These are phyloP conservation scores for Tuber umbilicatum DNA, from an alignment of 495 filamentous ascomycete genomes.

Conservation along the genomic window DNA sequence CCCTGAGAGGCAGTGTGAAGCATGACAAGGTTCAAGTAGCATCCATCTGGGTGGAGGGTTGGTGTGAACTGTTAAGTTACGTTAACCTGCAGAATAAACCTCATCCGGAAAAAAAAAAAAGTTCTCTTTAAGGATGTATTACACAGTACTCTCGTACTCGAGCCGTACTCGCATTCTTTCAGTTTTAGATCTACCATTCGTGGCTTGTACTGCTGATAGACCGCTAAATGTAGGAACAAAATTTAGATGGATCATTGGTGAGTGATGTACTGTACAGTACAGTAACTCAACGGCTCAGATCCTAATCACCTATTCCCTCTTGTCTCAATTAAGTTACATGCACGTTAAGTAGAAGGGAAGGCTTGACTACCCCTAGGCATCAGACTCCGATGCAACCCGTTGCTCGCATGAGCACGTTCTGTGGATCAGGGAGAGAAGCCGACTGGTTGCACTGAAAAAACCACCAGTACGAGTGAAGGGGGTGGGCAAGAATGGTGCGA, in stretches of 20 bases:
- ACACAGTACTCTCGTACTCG: too few species aligned
- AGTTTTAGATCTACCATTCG: background rate
- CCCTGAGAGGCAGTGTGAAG: background rate
- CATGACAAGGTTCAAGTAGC: background rate
- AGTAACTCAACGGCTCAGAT: background rate
- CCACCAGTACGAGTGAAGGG: too few species aligned
- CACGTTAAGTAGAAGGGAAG: background rate
- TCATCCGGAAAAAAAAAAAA: too few species aligned
- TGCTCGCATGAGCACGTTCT: background rate
- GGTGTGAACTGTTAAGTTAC: too few species aligned
- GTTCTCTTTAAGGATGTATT: too few species aligned
- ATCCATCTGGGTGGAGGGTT: background rate
- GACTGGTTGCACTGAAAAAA: background rate
- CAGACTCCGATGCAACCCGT: background rate
- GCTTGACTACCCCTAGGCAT: background rate
- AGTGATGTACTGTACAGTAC: background rate
- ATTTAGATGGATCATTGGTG: background rate
- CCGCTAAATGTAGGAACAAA: background rate
- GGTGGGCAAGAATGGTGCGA: too few species aligned
- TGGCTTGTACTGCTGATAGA: too few species aligned
- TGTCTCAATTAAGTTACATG: background rate
- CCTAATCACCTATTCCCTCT: background rate
- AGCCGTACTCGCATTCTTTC: background rate
- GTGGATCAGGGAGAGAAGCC: background rate
- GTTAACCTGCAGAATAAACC: too few species aligned